phyloP scores from a whole-genome alignment of 1,139 yeast species.

The Blastobotrys apis region DNA sequence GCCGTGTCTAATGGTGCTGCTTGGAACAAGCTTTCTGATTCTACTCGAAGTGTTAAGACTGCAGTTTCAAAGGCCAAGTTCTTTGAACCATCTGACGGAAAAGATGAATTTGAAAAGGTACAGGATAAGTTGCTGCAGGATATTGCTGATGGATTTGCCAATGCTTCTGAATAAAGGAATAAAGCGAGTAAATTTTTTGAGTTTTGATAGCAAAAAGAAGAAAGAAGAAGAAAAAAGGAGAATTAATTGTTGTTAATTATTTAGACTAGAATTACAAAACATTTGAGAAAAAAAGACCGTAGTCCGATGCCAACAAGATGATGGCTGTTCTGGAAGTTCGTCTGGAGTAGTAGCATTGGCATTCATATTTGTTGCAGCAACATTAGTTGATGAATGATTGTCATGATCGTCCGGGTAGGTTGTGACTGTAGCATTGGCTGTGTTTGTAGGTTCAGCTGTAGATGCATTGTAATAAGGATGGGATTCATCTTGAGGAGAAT shows the following conservation, averaged over 20 bases:
- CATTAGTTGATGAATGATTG: conserved; percentile 10
- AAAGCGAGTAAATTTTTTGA: neutral
- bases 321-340: conserved; percentile 5
- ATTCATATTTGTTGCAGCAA: conserved; percentile 2
- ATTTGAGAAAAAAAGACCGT: neutral
- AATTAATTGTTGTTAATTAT: neutral
- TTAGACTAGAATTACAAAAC: neutral
- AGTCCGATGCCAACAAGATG: neutral
- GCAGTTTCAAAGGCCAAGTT: conserved; percentile 92
- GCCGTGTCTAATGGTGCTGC: conserved; percentile 90
- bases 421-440: conserved; percentile 2
- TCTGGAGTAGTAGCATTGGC: conserved; percentile 10
- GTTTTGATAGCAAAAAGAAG: too few relatives aligned
- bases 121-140: conserved; percentile 69
- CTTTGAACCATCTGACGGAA: conserved; percentile 91
- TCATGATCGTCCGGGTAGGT: too few relatives aligned
- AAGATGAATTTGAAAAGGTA: conserved; percentile 67
- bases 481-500: conserved; percentile 2
- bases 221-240: neutral
- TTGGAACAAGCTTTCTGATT: conserved; percentile 88
- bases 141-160: conserved; percentile 89
- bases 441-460: conserved; percentile 4
- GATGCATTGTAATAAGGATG: conserved; percentile 16
- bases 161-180: conserved; percentile 71
- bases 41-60: conserved; percentile 87